Conservation (phyloP, 208 protist genomes). For the Trypanosomatidae sp. region DNA sequence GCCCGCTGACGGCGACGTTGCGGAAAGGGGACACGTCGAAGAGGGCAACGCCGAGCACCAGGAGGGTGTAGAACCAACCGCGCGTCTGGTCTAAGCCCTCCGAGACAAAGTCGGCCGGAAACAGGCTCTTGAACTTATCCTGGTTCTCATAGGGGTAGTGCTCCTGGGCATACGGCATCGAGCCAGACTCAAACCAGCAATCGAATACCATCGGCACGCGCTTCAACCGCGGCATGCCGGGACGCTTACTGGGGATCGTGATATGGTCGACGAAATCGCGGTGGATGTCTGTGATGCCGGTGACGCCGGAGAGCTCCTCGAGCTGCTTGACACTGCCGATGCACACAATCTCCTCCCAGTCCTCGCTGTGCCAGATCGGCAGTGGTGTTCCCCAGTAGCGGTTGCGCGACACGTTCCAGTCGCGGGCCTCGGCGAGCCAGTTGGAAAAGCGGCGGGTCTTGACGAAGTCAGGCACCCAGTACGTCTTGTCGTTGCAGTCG, state of each 20-base stretch:
- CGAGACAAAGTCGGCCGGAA: conserved; percentile 99
- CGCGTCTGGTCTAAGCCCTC: conserved; percentile 99
- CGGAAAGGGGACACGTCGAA: conserved; percentile 98
- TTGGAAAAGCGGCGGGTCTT: conserved; percentile 99
- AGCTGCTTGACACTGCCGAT: conserved; percentile 98
- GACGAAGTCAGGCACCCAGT: conserved; percentile 99
- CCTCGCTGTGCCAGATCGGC: conserved; percentile 98
- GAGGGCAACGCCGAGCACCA: conserved; percentile 98
- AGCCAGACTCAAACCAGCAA: conserved; percentile 99
- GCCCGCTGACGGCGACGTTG: conserved; percentile 99
- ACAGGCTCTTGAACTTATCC: conserved; percentile 90
- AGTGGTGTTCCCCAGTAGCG: conserved; percentile 99
- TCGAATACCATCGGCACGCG: conserved; percentile 99
- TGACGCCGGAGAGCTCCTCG: conserved; percentile 92
- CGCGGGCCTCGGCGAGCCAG: conserved; percentile 97
- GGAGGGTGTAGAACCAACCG: conserved; percentile 99
- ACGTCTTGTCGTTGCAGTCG: conserved; percentile 93
- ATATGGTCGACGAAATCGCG: conserved; percentile 98
- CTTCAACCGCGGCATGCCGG: conserved; percentile 82
- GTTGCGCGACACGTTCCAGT: conserved; percentile 99
- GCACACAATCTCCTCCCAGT: conserved; percentile 96
- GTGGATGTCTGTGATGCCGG: conserved; percentile 96
- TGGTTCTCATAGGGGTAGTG: conserved; percentile 99
- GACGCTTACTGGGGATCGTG: conserved; percentile 96
- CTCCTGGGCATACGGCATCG: conserved; percentile 99